These are phyloP conservation scores for Verbena officinalis DNA, from an alignment of 257 asterid species.

Conservation along the genomic window DNA sequence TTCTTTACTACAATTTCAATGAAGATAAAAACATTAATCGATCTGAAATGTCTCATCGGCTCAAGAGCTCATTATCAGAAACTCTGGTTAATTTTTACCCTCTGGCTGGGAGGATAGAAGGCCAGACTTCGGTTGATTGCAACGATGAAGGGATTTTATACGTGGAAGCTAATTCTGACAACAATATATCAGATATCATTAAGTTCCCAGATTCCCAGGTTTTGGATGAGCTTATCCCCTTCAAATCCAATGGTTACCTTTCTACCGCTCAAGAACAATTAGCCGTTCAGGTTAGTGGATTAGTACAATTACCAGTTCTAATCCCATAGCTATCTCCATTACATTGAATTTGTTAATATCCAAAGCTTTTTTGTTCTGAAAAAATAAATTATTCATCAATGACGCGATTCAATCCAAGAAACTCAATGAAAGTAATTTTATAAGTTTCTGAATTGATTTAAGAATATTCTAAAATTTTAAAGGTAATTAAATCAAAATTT, in stretches of 20 bases:
- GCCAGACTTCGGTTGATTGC: slow-evolving; percentile 51
- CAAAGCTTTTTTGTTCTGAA: too few species aligned
- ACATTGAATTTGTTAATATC: too few species aligned
- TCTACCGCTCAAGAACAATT: slow-evolving; percentile 38
- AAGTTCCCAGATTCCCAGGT: slow-evolving; percentile 21
- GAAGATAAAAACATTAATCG: slow-evolving; percentile 17
- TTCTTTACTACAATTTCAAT: slow-evolving; percentile 42
- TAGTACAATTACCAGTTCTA: too few species aligned
- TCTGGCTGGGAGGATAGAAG: slow-evolving; percentile 63
- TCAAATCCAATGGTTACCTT: slow-evolving; percentile 33
- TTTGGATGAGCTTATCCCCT: slow-evolving; percentile 48
- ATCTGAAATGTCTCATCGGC: slow-evolving; percentile 28
- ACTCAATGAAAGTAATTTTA: too few species aligned
- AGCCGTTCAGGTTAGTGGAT: slow-evolving; percentile 49
- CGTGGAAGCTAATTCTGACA: slow-evolving; percentile 42
- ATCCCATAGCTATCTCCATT: too few species aligned
- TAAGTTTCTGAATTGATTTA: too few species aligned
- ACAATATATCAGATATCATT: slow-evolving; percentile 33
- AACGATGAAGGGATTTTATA: slow-evolving; percentile 52
- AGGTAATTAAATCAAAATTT: too few species aligned
- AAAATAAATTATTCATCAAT: too few species aligned
- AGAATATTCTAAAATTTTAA: too few species aligned
- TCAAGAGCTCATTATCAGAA: slow-evolving; percentile 51
- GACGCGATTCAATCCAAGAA: too few species aligned
- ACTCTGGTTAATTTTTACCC: slow-evolving; percentile 55